phyloP scores from a whole-genome alignment of 345 rosid genomes.

The Garcia nutans region DNA sequence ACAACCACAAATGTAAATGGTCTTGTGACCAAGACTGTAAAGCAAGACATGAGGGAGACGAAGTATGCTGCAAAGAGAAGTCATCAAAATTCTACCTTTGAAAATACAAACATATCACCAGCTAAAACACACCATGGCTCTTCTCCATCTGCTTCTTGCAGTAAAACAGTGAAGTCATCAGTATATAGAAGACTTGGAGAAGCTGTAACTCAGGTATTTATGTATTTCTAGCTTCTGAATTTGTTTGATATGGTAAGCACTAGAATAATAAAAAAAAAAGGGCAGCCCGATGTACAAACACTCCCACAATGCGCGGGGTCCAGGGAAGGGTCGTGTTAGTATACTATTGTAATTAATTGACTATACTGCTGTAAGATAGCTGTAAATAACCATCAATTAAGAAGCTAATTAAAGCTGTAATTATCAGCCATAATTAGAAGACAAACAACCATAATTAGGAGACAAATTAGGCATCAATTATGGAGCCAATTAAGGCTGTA shows the following conservation, averaged over 20 bases:
- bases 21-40: slow-evolving; percentile 16
- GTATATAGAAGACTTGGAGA: slow-evolving; percentile 51
- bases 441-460: too few relatives aligned
- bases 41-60: slow-evolving; percentile 24
- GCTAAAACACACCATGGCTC: slow-evolving; percentile 22
- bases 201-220: slow-evolving; percentile 58
- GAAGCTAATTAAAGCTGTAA: too few relatives aligned
- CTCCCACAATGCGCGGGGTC: too few relatives aligned
- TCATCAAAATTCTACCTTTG: slow-evolving; percentile 25
- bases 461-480: too few relatives aligned
- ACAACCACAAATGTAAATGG: slow-evolving; percentile 39
- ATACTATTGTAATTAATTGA: too few relatives aligned
- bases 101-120: slow-evolving; percentile 17
- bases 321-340: too few relatives aligned
- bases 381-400: too few relatives aligned
- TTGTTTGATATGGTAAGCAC: neutral
- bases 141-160: slow-evolving; percentile 29
- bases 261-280: neutral
- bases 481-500: too few relatives aligned
- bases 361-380: too few relatives aligned
- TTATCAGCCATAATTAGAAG: too few relatives aligned
- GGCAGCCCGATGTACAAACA: too few relatives aligned
- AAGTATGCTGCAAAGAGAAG: slow-evolving; percentile 28
- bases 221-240: neutral
- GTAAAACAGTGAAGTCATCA: slow-evolving; percentile 32